Evolutionary conservation across 1,284 basidiomycete species (phyloP), one percentile per base, ranked within the genome.

Genomic region (Leccinum subatratum): DNA sequence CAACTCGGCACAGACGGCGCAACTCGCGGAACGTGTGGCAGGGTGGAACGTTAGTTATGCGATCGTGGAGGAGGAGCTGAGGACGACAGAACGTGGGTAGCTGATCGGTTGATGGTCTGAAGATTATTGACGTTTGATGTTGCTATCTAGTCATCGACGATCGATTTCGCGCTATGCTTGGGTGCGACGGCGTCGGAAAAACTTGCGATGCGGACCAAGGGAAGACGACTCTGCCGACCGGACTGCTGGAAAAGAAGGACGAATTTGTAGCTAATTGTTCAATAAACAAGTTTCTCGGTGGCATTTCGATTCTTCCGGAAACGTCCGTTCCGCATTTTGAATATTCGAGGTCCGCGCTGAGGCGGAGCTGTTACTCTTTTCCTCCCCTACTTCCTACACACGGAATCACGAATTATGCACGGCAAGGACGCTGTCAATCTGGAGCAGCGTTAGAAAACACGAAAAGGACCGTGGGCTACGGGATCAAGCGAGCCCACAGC

Each of bases 121-220:
- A 3, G 51, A 63, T 75, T 67, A 72, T 62, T 6, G 63, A 42
- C 64, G 34, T 45, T 25, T 56, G 51, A 66, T 61, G 64, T 67
- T 62, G 8, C 25, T 62, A 25, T 64, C 37, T 72, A 95, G 92
- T 95, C 93, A 8, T 91, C 95, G 0, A 98, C 96, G n/a, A 98
- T 98, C 74, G 96, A 99, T 78, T 94, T 99, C 72, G 91, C 93
- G 48, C 83, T 99, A 48, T 98, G 96, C 77, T 83, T 99, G 61
- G 95, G 95, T 28, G 95, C 96, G 20, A 95, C 96, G 28, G 85
- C 86, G 58, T 83, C 85, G 59, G 91, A 95, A 66, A 90, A 90
- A 72, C 82, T 91, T 54, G 94, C 94, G 0, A 79, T 81, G 59
- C 87, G 93, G 62, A 96, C 95, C 71, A 87, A 88, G 80, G 81